Evolutionary conservation across 176 grass and related monocot species (phyloP).

Genomic region (Bothriochloa decipiens): DNA sequence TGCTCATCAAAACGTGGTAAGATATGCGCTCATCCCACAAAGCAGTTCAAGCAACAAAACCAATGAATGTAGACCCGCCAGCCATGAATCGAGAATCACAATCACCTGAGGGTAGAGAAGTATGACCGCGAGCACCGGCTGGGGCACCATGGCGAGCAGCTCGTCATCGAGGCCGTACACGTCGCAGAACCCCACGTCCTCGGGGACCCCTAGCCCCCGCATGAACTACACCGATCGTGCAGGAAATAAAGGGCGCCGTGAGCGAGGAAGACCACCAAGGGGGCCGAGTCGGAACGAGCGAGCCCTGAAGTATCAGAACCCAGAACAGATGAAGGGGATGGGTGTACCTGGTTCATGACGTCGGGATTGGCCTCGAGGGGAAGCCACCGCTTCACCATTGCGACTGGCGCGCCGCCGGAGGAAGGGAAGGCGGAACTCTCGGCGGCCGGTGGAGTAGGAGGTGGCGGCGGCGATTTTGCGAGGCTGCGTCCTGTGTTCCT

Average conservation of each 20-base stretch:
- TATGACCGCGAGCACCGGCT: slow-evolving; percentile 79
- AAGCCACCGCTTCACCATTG: slow-evolving; percentile 80
- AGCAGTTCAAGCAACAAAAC: not conserved
- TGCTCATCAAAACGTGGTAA: not conserved
- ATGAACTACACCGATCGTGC: slow-evolving; percentile 59
- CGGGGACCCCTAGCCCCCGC: slow-evolving; percentile 72
- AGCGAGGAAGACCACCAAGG: not conserved
- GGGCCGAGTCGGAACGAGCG: not conserved
- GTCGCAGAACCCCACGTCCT: slow-evolving; percentile 74
- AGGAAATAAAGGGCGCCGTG: not conserved
- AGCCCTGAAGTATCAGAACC: not conserved
- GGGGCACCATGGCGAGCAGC: slow-evolving; percentile 79
- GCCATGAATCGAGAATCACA: slow-evolving; percentile 21
- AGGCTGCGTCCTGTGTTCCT: not conserved
- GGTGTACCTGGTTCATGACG: slow-evolving; percentile 88
- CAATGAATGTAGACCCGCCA: not conserved
- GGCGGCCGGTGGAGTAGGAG: slow-evolving; percentile 1
- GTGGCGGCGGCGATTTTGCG: not conserved
- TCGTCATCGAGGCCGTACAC: slow-evolving; percentile 90
- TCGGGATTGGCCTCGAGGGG: slow-evolving; percentile 90
- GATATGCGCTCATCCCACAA: not conserved
- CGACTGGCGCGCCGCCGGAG: slow-evolving; percentile 28
- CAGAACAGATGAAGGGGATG: not conserved
- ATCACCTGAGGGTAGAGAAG: slow-evolving; percentile 76
- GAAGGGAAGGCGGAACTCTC: not conserved